These are phyloP conservation scores for Rheum nobile DNA, from an alignment of 148 eudicot species.

Conservation along the genomic window DNA sequence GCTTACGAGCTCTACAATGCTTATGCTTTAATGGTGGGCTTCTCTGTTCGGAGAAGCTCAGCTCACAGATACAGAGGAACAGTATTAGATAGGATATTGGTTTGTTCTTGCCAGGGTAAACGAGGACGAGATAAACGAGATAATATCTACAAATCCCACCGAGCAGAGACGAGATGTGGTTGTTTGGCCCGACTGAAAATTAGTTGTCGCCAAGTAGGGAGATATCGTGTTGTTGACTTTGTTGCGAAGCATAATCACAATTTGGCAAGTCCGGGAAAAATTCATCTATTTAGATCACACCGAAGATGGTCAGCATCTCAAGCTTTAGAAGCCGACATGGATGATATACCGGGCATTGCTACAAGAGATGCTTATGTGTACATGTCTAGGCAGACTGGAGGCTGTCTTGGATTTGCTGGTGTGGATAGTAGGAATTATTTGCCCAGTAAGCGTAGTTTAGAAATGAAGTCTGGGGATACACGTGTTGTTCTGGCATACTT, in stretches of 20 bases:
- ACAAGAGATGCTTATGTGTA: background rate
- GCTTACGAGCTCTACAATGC: constrained; percentile 5
- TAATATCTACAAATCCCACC: constrained; percentile 1
- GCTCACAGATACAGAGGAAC: background rate
- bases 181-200: constrained; percentile 10
- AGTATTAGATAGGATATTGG: constrained; percentile 9
- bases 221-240: constrained; percentile 1
- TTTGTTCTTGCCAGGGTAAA: constrained; percentile 10
- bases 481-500: constrained; percentile 62
- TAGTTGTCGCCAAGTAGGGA: constrained; percentile 4
- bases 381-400: background rate
- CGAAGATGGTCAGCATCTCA: background rate
- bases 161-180: constrained; percentile 6
- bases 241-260: background rate
- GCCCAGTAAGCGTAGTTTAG: background rate
- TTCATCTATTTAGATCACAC: constrained; percentile 1
- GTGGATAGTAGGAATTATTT: background rate
- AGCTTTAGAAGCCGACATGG: background rate
- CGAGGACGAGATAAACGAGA: constrained; percentile 7
- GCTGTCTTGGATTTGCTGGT: background rate
- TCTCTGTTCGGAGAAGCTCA: constrained; percentile 4
- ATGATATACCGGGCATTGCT: background rate
- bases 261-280: background rate
- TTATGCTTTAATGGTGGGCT: constrained; percentile 9
- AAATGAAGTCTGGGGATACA: constrained; percentile 47